These are phyloP conservation scores for Aphanomyces astaci DNA, from an alignment of 352 stramenopile species.

Conservation along the genomic window DNA sequence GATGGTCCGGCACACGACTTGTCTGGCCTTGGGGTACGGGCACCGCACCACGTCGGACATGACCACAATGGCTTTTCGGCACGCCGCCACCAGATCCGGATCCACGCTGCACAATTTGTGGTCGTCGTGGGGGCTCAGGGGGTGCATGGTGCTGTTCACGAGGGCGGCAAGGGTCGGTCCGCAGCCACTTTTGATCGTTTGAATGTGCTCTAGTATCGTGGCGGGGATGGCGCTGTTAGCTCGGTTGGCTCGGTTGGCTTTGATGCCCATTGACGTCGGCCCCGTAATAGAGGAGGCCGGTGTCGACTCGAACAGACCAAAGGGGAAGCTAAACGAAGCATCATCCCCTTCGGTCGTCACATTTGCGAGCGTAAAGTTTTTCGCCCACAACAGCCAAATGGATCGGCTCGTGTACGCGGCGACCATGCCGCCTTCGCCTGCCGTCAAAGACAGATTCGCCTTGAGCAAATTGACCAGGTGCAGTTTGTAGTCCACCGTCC, in stretches of 20 bases:
- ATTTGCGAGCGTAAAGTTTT: background rate
- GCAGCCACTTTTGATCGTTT: no score
- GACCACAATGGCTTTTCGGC: background rate
- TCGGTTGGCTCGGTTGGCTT: background rate
- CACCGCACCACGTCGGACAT: background rate
- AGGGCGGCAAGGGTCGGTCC: no score
- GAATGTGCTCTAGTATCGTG: no score
- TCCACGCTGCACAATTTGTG: background rate
- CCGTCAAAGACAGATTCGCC: background rate
- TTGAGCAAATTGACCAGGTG: background rate
- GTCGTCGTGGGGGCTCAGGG: no score
- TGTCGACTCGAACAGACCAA: background rate
- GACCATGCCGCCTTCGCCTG: background rate
- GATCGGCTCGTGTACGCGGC: constrained; percentile 10
- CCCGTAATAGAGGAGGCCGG: background rate
- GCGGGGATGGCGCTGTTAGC: no score
- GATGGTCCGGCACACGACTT: background rate
- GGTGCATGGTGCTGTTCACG: background rate
- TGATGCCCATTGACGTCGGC: background rate
- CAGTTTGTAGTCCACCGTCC: background rate
- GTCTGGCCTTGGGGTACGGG: background rate
- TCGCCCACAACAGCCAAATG: constrained; percentile 12
- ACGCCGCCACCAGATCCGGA: background rate
- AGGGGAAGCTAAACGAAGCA: background rate
- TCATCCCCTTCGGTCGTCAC: background rate